Evolutionary conservation across 2,329 filamentous ascomycete genomes (phyloP).

Genomic region (Pestalotiopsis sp.): DNA sequence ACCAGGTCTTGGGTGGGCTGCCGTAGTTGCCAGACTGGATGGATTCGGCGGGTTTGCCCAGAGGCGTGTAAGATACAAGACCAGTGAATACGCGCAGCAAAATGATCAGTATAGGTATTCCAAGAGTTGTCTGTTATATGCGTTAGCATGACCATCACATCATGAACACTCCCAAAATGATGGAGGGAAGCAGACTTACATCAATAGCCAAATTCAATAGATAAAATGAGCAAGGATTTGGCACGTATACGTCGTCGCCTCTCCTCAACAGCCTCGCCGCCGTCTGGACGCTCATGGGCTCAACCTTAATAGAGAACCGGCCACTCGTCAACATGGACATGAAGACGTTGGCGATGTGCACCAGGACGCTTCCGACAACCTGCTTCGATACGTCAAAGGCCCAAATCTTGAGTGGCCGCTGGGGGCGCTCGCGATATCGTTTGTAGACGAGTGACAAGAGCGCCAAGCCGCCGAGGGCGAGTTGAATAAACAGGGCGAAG

Average conservation of each 20-base stretch:
- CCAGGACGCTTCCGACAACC: conserved; percentile 87
- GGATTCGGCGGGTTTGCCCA: conserved; percentile 82
- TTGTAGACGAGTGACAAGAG: conserved; percentile 89
- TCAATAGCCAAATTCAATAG: conserved; percentile 93
- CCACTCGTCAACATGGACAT: conserved; percentile 96
- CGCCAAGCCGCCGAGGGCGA: conserved; percentile 80
- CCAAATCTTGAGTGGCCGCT: conserved; percentile 94
- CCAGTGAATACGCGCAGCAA: conserved; percentile 79
- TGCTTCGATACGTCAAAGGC: conserved; percentile 98
- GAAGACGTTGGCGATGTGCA: conserved; percentile 90
- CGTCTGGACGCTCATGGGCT: conserved; percentile 43
- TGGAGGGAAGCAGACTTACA: conserved; percentile 58
- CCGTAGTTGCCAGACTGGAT: conserved; percentile 95
- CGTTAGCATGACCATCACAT: background rate
- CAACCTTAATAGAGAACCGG: conserved; percentile 70
- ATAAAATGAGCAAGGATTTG: conserved; percentile 97
- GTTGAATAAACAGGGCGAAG: conserved; percentile 90
- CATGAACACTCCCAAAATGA: background rate
- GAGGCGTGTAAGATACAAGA: conserved; percentile 71
- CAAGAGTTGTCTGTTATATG: conserved; percentile 77
- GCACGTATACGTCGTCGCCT: conserved; percentile 61
- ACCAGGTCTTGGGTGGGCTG: conserved; percentile 74
- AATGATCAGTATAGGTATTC: conserved; percentile 91
- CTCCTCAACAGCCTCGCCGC: conserved; percentile 37
- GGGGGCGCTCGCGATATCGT: conserved; percentile 87